Conservation (phyloP, 2,329 filamentous ascomycete species). For the Colletotrichum magnum region DNA sequence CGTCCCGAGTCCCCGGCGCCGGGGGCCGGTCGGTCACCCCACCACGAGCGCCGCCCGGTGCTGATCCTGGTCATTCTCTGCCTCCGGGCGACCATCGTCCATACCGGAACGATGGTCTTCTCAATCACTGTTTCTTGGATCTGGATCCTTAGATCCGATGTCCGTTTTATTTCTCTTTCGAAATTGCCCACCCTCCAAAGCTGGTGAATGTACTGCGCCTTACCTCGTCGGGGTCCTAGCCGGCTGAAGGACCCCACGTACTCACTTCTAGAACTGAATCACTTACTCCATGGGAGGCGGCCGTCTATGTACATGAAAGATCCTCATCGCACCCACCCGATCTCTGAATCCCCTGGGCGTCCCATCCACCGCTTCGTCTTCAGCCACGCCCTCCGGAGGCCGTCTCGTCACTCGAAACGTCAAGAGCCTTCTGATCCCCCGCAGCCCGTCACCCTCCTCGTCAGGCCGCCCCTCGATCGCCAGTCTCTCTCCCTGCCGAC, state of each 20-base stretch:
- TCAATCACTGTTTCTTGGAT: too few relatives aligned
- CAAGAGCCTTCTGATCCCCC: neutral
- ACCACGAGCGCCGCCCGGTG: neutral
- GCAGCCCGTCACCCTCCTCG: neutral
- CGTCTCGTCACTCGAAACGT: neutral
- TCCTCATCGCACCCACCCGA: neutral
- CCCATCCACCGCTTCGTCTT: neutral
- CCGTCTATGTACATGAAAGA: neutral
- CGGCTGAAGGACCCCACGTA: neutral
- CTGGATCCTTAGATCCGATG: too few relatives aligned
- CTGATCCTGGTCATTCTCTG: neutral
- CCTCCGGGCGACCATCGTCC: neutral
- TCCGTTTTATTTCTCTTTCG: too few relatives aligned
- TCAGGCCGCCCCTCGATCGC: neutral
- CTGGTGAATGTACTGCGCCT: too few relatives aligned
- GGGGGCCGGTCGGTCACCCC: neutral
- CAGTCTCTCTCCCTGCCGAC: conserved; percentile 40
- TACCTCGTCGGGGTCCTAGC: too few relatives aligned
- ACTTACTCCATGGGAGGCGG: neutral
- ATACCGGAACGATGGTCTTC: too few relatives aligned
- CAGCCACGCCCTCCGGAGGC: neutral
- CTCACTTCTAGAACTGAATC: neutral
- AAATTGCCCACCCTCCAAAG: too few relatives aligned
- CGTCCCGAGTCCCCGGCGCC: neutral
- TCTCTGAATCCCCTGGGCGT: neutral